Base-by-base conservation (phyloP, 169 alveolate genomes). In the Plasmodium vivax region DNA sequence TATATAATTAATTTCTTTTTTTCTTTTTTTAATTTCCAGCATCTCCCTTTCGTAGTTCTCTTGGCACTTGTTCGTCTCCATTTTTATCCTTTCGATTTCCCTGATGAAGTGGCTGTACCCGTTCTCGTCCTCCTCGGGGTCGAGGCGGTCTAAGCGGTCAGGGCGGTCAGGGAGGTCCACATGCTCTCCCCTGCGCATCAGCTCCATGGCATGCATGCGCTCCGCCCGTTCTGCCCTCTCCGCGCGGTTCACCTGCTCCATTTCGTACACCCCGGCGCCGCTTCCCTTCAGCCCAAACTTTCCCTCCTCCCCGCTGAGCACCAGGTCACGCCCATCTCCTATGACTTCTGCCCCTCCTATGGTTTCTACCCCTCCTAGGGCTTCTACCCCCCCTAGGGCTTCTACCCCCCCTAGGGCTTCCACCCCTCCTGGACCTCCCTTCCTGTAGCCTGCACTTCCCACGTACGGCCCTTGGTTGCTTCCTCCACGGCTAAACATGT, bases 11-110 rank as follows among this genome's bases (percentile, higher is more conserved):
- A 87, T 87, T 87, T 87, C 93, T n/a, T 77, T 75, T 58, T 85
- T 85, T 54, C 14, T 58, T n/a, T 85, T 85, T 47, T 87, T 54
- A 23, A 87, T 87, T 74, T 87, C 93, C 12, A 75, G 10, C 93
- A 87, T 87, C 77, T 87, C 93, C 32, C 77, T 87, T 75, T 87
- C 93, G 68, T 87, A 87, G 45, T 75, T 87, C 30, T 87, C 93
- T 9, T 71, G 71, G 58, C 87, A 87, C 38, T 75, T 87, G 8
- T 30, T 77, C 27, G 81, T 79, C 30, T 87, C 93, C 38, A 32
- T 87, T 56, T 77, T 87, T 62, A 87, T 34, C 3, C 68, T 36
- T 77, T 87, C 93, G 12, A 87, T 87, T 45, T 87, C 93, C 32
- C 56, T 87, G 2, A 79, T 56, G 71, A 87, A 77, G 30, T 36